Conservation (phyloP, 768 basidiomycete genomes). For the Nevesoporus exiguus region DNA sequence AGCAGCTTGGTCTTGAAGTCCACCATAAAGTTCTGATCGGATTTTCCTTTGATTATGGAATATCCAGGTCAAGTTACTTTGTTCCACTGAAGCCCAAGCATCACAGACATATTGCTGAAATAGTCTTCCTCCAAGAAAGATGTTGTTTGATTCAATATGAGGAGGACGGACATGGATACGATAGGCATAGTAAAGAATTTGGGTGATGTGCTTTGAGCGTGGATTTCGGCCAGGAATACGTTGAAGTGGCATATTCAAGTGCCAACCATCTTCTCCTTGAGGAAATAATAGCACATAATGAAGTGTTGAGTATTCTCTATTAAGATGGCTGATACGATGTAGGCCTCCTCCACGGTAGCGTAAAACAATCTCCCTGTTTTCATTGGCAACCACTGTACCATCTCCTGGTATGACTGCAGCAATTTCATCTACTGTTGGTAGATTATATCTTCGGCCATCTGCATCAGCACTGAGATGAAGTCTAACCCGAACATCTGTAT, state of each 20-base stretch:
- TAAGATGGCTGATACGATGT: not conserved
- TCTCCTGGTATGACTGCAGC: slow-evolving; percentile 39
- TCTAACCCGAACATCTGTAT: not conserved
- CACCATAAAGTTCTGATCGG: not conserved
- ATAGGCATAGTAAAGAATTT: not conserved
- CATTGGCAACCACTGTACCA: slow-evolving; percentile 10
- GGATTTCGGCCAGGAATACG: fast-evolving
- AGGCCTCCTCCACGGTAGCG: not conserved
- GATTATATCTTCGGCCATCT: slow-evolving; percentile 40
- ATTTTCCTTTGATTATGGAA: not conserved
- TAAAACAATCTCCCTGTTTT: not conserved
- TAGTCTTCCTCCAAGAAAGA: slow-evolving; percentile 33
- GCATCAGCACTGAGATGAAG: not conserved
- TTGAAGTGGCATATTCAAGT: not conserved
- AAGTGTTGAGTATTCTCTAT: slow-evolving; percentile 11
- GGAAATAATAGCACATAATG: not conserved
- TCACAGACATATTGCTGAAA: not conserved
- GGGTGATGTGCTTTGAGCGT: not conserved
- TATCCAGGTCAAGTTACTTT: not conserved
- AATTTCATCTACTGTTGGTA: slow-evolving; percentile 41
- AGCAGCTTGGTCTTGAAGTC: not conserved
- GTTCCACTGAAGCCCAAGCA: not conserved
- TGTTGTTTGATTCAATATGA: slow-evolving; percentile 13
- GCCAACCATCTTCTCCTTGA: not conserved
- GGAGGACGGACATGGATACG: slow-evolving; percentile 5